phyloP scores from a whole-genome alignment of 2,329 filamentous ascomycete genomes.

The Sarocladium oryzae region DNA sequence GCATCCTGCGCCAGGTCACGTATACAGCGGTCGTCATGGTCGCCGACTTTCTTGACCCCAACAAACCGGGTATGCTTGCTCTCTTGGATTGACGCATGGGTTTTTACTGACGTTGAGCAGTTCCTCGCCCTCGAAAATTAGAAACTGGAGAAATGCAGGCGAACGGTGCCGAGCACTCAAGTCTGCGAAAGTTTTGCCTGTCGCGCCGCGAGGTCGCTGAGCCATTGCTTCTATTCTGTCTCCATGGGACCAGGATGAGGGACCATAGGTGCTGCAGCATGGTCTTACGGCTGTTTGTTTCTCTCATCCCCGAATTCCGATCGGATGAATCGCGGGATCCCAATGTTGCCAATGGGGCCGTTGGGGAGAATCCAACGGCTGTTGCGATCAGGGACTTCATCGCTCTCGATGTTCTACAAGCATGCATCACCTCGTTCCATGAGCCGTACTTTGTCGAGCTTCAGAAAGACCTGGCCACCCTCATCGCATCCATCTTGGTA shows the following conservation, averaged over 20 bases:
- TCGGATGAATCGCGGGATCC: constrained; percentile 31
- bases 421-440: constrained; percentile 83
- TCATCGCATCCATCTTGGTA: constrained; percentile 80
- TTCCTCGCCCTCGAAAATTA: constrained; percentile 17
- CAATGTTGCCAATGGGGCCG: constrained; percentile 16
- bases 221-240: constrained; percentile 85
- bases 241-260: constrained; percentile 80
- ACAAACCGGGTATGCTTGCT: constrained; percentile 49
- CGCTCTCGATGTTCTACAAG: constrained; percentile 79
- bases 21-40: constrained; percentile 91
- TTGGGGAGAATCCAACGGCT: constrained; percentile 18
- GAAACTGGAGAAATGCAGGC: constrained; percentile 14
- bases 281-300: constrained; percentile 79
- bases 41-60: constrained; percentile 78
- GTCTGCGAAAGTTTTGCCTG: constrained; percentile 77
- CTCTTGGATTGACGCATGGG: neutral
- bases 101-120: constrained; percentile 26
- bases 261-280: constrained; percentile 84
- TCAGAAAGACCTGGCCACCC: constrained; percentile 81
- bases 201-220: constrained; percentile 73
- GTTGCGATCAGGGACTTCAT: constrained; percentile 78
- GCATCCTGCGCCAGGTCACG: constrained; percentile 85
- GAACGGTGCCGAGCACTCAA: constrained; percentile 30
- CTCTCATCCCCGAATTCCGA: constrained; percentile 76
- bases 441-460: constrained; percentile 96